Evolutionary conservation across 1,284 basidiomycete species (phyloP).

Genomic region (Fomitiporia mediterranea): DNA sequence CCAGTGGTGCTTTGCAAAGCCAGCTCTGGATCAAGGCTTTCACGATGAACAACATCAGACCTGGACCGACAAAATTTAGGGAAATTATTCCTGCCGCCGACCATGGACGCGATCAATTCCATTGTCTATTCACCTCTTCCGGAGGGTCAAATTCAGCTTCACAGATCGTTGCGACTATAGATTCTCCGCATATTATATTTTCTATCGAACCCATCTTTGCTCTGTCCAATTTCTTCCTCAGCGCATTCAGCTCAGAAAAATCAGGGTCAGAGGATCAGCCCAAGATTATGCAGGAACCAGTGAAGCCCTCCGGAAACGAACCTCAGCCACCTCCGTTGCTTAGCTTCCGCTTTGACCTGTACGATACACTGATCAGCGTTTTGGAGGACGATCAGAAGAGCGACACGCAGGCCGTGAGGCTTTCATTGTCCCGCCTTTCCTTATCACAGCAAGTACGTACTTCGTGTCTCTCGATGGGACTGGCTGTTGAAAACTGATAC

Average conservation of each 20-base stretch:
- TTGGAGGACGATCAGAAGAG: constrained; percentile 81
- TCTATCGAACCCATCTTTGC: constrained; percentile 92
- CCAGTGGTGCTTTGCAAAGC: constrained; percentile 80
- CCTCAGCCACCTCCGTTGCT: constrained; percentile 27
- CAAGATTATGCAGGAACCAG: constrained; percentile 25
- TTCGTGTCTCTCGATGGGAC: not conserved
- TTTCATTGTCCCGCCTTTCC: constrained; percentile 83
- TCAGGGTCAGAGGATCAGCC: constrained; percentile 24
- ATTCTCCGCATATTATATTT: constrained; percentile 92
- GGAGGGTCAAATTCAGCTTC: constrained; percentile 54
- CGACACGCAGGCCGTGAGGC: constrained; percentile 84
- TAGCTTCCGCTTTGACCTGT: constrained; percentile 83
- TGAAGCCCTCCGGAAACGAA: constrained; percentile 12
- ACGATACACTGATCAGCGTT: constrained; percentile 87
- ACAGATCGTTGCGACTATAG: constrained; percentile 82
- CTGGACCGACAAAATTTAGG: constrained; percentile 82
- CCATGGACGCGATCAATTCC: constrained; percentile 91
- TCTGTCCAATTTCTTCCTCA: constrained; percentile 81
- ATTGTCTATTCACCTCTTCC: constrained; percentile 85
- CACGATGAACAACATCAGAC: constrained; percentile 85
- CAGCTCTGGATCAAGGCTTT: constrained; percentile 89
- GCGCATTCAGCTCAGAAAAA: constrained; percentile 43
- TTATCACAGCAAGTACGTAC: constrained; percentile 81
- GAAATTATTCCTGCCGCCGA: constrained; percentile 93
- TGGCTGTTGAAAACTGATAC: constrained; percentile 10